These are phyloP conservation scores for Penicillium expansum DNA, from an alignment of 2,329 filamentous ascomycete species.

Conservation along the genomic window DNA sequence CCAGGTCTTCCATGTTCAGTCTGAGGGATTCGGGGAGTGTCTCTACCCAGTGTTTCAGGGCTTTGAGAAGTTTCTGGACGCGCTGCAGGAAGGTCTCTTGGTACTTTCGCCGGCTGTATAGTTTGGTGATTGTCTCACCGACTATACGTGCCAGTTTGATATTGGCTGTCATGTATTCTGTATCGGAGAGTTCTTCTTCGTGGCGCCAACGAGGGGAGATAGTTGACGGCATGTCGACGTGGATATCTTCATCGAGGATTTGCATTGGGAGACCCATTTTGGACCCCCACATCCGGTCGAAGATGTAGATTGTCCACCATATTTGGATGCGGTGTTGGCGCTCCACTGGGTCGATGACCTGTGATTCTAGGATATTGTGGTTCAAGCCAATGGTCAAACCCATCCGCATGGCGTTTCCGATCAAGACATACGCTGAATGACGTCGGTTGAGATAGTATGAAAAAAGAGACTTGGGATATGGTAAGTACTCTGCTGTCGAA, in stretches of 20 bases:
- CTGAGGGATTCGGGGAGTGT: slow-evolving; percentile 36
- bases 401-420: slow-evolving; percentile 43
- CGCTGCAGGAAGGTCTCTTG: slow-evolving; percentile 40
- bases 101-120: slow-evolving; percentile 38
- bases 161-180: slow-evolving; percentile 38
- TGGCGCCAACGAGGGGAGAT: slow-evolving; percentile 31
- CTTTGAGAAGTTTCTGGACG: slow-evolving; percentile 41
- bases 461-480: slow-evolving; percentile 30
- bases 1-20: slow-evolving; percentile 33
- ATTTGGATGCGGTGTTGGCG: slow-evolving; percentile 38
- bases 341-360: slow-evolving; percentile 40
- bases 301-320: slow-evolving; percentile 43
- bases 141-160: slow-evolving; percentile 40
- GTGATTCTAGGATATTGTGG: slow-evolving; percentile 39
- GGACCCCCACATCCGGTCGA: slow-evolving; percentile 49
- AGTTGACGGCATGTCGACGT: slow-evolving; percentile 39
- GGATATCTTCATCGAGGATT: slow-evolving; percentile 50
- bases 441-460: slow-evolving; percentile 40
- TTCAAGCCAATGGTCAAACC: slow-evolving; percentile 47
- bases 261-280: slow-evolving; percentile 51
- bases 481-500: not conserved
- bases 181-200: slow-evolving; percentile 39
- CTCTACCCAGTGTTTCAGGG: slow-evolving; percentile 40
- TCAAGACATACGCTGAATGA: slow-evolving; percentile 35
- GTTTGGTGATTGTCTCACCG: slow-evolving; percentile 35